Conservation (phyloP, 768 basidiomycete species). For the Boletus rufocinnamomeus region DNA sequence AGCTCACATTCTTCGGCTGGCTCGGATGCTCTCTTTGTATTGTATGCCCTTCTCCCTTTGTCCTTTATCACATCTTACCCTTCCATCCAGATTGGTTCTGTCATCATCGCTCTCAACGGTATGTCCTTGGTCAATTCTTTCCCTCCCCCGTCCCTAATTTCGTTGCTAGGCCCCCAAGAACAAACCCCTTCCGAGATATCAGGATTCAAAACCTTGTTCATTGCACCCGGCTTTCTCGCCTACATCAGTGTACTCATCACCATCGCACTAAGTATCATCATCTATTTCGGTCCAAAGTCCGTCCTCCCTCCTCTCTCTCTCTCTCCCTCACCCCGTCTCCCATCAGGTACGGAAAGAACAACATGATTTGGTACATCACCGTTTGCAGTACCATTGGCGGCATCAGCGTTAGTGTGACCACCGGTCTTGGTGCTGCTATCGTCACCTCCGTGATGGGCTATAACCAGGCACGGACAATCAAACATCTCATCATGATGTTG, state of each 20-base stretch:
- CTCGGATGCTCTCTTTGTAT: constrained; percentile 91
- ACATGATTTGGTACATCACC: constrained; percentile 93
- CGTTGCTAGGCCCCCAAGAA: constrained; percentile 62
- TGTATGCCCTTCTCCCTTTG: constrained; percentile 46
- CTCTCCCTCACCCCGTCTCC: constrained; percentile 1
- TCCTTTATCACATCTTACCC: constrained; percentile 1
- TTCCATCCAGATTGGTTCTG: constrained; percentile 65
- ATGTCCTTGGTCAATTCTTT: constrained; percentile 11
- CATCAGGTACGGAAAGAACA: constrained; percentile 78
- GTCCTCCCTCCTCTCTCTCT: constrained; percentile 20
- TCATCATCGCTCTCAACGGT: constrained; percentile 91
- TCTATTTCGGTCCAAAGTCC: constrained; percentile 81
- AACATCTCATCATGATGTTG: not conserved
- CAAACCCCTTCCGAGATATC: constrained; percentile 65
- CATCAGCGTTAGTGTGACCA: constrained; percentile 91
- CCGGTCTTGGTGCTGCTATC: constrained; percentile 90
- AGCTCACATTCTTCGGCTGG: constrained; percentile 95
- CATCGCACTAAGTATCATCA: constrained; percentile 66
- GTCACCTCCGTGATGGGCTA: constrained; percentile 74
- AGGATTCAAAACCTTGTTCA: constrained; percentile 76
- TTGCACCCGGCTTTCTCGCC: constrained; percentile 80
- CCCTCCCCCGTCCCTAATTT: constrained; percentile 3
- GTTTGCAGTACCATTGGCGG: constrained; percentile 98
- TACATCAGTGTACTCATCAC: constrained; percentile 66
- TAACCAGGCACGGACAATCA: constrained; percentile 62